Base-by-base conservation (phyloP, 1,284 basidiomycete genomes). In the Trichosporon inkin region DNA sequence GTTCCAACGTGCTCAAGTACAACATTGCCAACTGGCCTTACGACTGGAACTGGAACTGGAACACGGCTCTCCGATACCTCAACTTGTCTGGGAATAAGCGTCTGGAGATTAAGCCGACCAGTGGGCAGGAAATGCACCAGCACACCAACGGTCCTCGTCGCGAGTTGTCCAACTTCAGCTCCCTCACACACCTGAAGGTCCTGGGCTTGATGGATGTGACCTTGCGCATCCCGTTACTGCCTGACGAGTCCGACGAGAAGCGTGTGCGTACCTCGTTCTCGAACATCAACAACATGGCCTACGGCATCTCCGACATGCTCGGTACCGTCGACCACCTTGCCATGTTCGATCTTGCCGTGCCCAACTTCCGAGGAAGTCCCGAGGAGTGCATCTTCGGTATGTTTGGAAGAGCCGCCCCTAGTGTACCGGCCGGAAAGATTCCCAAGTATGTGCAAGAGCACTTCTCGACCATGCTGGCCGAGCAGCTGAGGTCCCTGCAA, bases 21-120 rank as follows among this genome's bases (percentile, higher is more conserved):
- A 99, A 99, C 75, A 94, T 98, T 67, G 90, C 92, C 70, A 99
- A 99, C 73, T 95, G 88, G 88, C 91, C 95, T 72, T 99, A 95
- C 78, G 96, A 99, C 79, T 99, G 95, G 95, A 99, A 99, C 77
- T 99, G 96, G 96, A 98, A 98, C 76, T 96, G 93, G 82, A 99
- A 98, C 76, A 86, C 87, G 64, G 89, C 90, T 66, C 83, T 99
- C 62, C 88, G 87, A 57, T 98, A 97, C 78, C 87, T 92, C 66
- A 92, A 92, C 72, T 71, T 92, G 55, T 92, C 90, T 0, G 90
- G 90, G 14, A 92, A 92, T 80, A 90, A 90, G 78, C 84, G 88
- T 47, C 82, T 92, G n/a, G 88, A 89, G 79, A 90, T 92, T 80
- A 89, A 89, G 78, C 87, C 87, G 3, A 84, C 83, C 53, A 75